A percentile compares a stretch with the other conserved stretches of the same genome.
These are phyloP conservation scores for Musa beccarii DNA, from an alignment of 176 grass and related monocot genomes.

Conservation along the genomic window DNA sequence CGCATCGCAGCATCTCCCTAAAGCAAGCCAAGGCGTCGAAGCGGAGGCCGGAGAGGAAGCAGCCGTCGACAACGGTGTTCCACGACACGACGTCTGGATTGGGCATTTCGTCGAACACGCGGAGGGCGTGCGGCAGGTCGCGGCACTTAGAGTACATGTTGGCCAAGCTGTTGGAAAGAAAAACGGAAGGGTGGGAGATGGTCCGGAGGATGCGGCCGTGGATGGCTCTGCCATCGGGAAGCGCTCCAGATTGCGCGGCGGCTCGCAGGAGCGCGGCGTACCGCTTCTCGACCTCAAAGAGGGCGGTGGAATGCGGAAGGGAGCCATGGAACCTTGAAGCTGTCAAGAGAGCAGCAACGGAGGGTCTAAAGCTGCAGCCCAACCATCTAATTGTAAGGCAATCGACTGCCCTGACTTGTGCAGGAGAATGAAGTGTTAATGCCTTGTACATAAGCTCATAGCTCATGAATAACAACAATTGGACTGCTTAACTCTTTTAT, in stretches of 20 bases:
- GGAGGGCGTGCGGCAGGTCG: background rate
- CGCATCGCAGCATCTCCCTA: constrained; percentile 2
- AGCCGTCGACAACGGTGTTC: constrained; percentile 12
- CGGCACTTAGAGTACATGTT: constrained; percentile 9
- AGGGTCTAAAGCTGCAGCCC: background rate
- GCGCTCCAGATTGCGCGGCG: background rate
- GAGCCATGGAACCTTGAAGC: background rate
- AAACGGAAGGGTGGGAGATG: background rate
- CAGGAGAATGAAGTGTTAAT: too few species aligned
- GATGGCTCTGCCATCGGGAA: background rate
- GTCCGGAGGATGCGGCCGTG: background rate
- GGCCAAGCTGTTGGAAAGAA: constrained; percentile 3
- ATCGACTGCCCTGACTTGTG: too few species aligned
- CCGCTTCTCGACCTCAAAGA: background rate
- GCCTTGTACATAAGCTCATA: too few species aligned
- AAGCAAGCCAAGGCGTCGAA: background rate
- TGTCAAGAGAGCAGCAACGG: background rate
- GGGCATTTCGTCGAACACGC: background rate
- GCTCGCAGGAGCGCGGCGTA: background rate
- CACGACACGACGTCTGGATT: constrained; percentile 8
- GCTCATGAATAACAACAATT: too few species aligned
- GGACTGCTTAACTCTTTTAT: too few species aligned
- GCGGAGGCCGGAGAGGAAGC: background rate
- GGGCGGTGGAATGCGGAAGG: background rate
- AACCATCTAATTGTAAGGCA: background rate